These are phyloP conservation scores for Cryptococcus jaspeensis DNA, from an alignment of 1,284 basidiomycete genomes.

Conservation along the genomic window DNA sequence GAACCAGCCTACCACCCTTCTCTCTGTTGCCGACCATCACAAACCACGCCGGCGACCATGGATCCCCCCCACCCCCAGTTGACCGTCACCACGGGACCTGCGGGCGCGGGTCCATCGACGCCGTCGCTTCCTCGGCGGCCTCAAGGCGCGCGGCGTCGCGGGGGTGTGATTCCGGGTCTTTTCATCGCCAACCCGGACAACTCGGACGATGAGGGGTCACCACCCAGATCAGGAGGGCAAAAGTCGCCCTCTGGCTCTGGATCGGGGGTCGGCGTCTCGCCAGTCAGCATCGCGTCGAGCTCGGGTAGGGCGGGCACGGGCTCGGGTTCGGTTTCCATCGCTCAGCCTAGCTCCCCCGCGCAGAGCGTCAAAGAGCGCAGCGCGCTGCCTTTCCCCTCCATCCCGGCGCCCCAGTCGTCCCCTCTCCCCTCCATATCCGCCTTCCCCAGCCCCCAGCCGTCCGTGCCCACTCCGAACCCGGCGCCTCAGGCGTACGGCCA, in stretches of 20 bases:
- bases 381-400: conserved; percentile 21
- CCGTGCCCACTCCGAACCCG: conserved; percentile 4
- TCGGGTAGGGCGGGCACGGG: conserved; percentile 9
- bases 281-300: conserved; percentile 11
- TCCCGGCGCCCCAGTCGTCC: conserved; percentile 31
- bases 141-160: conserved; percentile 35
- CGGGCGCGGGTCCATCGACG: conserved; percentile 22
- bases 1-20: too few relatives aligned
- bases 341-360: conserved; percentile 7
- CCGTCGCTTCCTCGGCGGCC: conserved; percentile 25
- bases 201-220: conserved; percentile 38
- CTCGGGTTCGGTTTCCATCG: conserved; percentile 1
- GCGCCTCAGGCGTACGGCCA: conserved; percentile 7
- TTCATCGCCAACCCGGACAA: conserved; percentile 47
- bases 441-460: conserved; percentile 19
- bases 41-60: too few relatives aligned
- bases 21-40: too few relatives aligned
- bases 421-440: conserved; percentile 25
- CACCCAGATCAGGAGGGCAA: conserved; percentile 1
- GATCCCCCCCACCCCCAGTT: conserved; percentile 6
- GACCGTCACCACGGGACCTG: conserved; percentile 4
- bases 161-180: conserved; percentile 24
- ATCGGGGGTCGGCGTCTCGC: conserved; percentile 10
- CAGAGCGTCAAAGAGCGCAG: conserved; percentile 9
- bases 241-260: conserved; percentile 13